Base-by-base conservation (phyloP, 202 grass and related monocot species). In the Hordeum pubiflorum region DNA sequence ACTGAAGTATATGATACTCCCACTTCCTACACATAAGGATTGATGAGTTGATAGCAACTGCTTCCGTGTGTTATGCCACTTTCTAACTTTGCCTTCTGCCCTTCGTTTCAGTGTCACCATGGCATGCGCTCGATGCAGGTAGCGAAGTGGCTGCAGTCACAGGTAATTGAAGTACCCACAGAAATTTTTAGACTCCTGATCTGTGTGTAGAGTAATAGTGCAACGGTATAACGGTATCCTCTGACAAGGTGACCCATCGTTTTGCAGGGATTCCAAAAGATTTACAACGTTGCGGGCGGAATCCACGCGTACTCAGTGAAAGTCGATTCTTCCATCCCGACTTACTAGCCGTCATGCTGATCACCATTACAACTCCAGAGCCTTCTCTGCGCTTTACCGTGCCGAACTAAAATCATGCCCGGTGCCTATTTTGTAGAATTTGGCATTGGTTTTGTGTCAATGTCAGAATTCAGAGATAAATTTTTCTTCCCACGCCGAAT, bases 101-200 rank as follows among this genome's bases (percentile, higher is more conserved):
- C 52, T 80, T 85, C 78, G 43, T 82, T 74, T 10, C 89, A 98
- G 96, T 98, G 96, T 38, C 92, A 98, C 80, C 92, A 93, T 79
- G 92, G 92, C 13, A 82, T 98, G 82, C 89, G 96, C 32, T 95
- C 96, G 22, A 90, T 98, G 80, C 96, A 98, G 79, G 92, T 98
- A 18, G 92, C 90, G 3, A 94, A 95, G 79, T 98, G 96, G 92
- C 72, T 98, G 89, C 96, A 98, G 43, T 91, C 96, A 29, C 96
- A 98, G 92, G 96, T 95, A 87, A 82, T 2, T 41, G 38, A 44
- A 46, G 18, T 15, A 67, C 17, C 76, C 10, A 4, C 6, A 34
- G 24, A 11, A 36, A 52, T 58, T 36, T 44, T 44, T 15, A 26
- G 31, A 18, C 18, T 10, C 20, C 7, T 23, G 2, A 4, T n/a